These are phyloP conservation scores for Grosmannia clavigera DNA, from an alignment of 2,329 filamentous ascomycete genomes.

Conservation along the genomic window DNA sequence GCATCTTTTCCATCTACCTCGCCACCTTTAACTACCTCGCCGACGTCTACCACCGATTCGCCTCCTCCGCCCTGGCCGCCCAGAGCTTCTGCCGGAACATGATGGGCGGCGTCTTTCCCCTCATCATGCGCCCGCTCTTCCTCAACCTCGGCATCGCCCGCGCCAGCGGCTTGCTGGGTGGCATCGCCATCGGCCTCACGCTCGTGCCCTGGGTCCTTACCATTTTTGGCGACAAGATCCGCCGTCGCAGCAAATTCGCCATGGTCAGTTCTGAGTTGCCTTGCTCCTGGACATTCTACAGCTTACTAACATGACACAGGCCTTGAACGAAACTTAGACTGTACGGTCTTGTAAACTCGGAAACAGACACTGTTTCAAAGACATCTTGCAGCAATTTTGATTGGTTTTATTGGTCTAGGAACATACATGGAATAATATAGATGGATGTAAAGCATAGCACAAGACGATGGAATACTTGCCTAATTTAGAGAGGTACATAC, in stretches of 20 bases:
- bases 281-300: neutral
- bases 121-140: constrained; percentile 66
- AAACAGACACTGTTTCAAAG: no score
- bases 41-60: constrained; percentile 75
- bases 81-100: constrained; percentile 81
- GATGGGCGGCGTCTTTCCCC: constrained; percentile 66
- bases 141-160: constrained; percentile 54
- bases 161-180: constrained; percentile 65
- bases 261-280: constrained; percentile 28
- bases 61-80: constrained; percentile 73
- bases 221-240: constrained; percentile 64
- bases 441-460: no score
- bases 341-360: no score
- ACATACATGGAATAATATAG: neutral
- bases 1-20: constrained; percentile 78
- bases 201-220: constrained; percentile 80
- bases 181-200: constrained; percentile 55
- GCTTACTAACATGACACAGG: neutral
- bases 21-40: constrained; percentile 89
- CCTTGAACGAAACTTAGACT: neutral
- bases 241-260: constrained; percentile 66
- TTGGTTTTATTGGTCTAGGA: no score
- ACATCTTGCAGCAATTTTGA: no score
- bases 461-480: neutral
- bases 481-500: no score